Conservation (phyloP, 1,284 basidiomycete genomes). For the Neonothopanus nambi region DNA sequence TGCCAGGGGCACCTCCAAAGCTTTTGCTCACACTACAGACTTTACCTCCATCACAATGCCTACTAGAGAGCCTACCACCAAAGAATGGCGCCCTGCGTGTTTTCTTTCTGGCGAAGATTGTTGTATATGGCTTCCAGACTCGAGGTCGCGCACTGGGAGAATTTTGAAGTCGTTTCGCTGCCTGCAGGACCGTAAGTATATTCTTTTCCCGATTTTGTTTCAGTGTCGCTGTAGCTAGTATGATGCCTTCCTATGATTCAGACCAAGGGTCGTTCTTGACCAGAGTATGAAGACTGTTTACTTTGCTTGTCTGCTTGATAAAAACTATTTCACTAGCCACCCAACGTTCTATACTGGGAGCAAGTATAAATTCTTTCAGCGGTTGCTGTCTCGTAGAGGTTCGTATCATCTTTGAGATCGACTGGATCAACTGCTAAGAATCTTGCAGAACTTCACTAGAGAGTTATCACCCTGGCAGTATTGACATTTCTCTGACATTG, state of each 20-base stretch:
- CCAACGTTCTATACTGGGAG: constrained; percentile 6
- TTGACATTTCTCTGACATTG: no score
- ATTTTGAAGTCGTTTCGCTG: constrained; percentile 8
- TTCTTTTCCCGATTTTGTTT: neutral
- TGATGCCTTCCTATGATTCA: neutral
- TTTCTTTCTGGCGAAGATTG: constrained; percentile 5
- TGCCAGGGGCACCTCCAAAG: constrained; percentile 10
- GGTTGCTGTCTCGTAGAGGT: neutral
- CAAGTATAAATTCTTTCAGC: constrained; percentile 4
- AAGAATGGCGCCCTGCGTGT: constrained; percentile 8
- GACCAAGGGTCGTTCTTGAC: neutral
- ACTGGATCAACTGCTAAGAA: neutral
- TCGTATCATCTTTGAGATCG: neutral
- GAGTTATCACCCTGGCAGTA: no score
- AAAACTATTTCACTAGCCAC: constrained; percentile 1
- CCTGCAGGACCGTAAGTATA: constrained; percentile 8
- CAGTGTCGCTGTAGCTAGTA: neutral
- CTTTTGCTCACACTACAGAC: neutral
- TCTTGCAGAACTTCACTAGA: neutral
- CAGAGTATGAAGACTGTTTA: neutral
- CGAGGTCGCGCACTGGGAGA: constrained; percentile 1
- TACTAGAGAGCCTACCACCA: constrained; percentile 2
- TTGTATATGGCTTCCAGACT: constrained; percentile 12
- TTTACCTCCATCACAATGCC: constrained; percentile 3
- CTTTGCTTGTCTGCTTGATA: neutral